Base-by-base conservation (phyloP, 768 basidiomycete species). In the Amyloporia xantha region DNA sequence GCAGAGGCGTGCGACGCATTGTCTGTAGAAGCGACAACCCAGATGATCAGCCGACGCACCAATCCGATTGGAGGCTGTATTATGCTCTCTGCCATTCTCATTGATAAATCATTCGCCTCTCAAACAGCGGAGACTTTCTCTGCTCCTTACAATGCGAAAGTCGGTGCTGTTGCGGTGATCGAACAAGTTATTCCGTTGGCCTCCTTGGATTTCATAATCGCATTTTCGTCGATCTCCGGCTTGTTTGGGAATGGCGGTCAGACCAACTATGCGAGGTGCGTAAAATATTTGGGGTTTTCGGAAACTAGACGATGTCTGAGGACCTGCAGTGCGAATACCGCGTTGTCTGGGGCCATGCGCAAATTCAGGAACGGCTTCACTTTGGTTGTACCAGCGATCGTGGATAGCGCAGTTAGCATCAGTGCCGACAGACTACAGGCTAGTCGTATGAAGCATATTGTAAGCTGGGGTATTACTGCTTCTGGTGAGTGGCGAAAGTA, bases 281-380 rank as follows among this genome's bases (percentile, higher is more conserved):
- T 41, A n/a, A n/a, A 2, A 27, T 33, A 19, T 26, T 10, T 5
- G 4, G 7, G 25, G 42, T 4, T 6, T 20, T 41, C 19, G n/a
- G 4, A 19, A 13, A 6, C 49, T 73, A 11, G 71, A n/a, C n/a
- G n/a, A n/a, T n/a, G 71, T 1, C 43, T 64, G 12, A 64, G 68
- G 9, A 12, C 0, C 19, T 36, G 13, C 25, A 56, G 55, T 19
- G 52, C 56, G 20, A 51, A 54, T 36, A 43, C 49, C 5, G 40
- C 43, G 9, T 40, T 57, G 15, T 40, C 50, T 6, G 44, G 48
- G 5, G n/a, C 49, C 17, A 41, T 47, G 17, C 20, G 24, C 26
- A 39, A 49, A 27, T 47, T 46, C 40, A 41, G 36, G 19, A 53
- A 49, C 21, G 52, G 48, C 2, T 24, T 43, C 19, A 49, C 43